A percentile compares a stretch with the other conserved stretches of the same genome.
These are phyloP conservation scores for Penicillium soppii DNA, from an alignment of 495 filamentous ascomycete species.

Conservation along the genomic window DNA sequence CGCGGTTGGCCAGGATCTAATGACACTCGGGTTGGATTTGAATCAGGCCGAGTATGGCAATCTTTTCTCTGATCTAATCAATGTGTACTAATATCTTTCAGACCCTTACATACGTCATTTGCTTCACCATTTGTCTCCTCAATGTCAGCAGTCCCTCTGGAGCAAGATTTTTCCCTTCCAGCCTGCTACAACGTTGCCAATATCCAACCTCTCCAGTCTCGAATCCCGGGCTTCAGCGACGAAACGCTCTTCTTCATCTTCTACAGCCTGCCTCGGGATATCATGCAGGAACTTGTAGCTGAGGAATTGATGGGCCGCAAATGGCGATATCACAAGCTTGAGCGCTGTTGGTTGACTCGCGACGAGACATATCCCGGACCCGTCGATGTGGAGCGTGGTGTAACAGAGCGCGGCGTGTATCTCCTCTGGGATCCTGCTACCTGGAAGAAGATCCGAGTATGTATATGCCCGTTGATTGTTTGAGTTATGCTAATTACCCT, in stretches of 20 bases:
- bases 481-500: not conserved
- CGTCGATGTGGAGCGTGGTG: slow-evolving; percentile 55
- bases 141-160: slow-evolving; percentile 62
- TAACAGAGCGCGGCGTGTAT: slow-evolving; percentile 83
- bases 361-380: slow-evolving; percentile 72
- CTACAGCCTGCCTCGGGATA: slow-evolving; percentile 82
- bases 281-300: slow-evolving; percentile 81
- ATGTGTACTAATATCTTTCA: slow-evolving; percentile 28
- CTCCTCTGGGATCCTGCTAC: slow-evolving; percentile 80
- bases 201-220: slow-evolving; percentile 73
- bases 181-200: slow-evolving; percentile 87
- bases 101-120: slow-evolving; percentile 64
- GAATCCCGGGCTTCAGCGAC: slow-evolving; percentile 80
- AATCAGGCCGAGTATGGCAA: slow-evolving; percentile 70
- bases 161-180: slow-evolving; percentile 77
- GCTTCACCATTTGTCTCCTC: slow-evolving; percentile 69
- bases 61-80: slow-evolving; percentile 8
- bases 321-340: slow-evolving; percentile 90
- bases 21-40: slow-evolving; percentile 73
- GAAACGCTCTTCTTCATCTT: slow-evolving; percentile 95
- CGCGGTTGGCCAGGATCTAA: slow-evolving; percentile 76
- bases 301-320: slow-evolving; percentile 79
- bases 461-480: slow-evolving; percentile 1
- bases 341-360: slow-evolving; percentile 88
- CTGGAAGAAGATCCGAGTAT: slow-evolving; percentile 83